Evolutionary conservation across 2,329 filamentous ascomycete species (phyloP).

Genomic region (Apiospora pterosperma): DNA sequence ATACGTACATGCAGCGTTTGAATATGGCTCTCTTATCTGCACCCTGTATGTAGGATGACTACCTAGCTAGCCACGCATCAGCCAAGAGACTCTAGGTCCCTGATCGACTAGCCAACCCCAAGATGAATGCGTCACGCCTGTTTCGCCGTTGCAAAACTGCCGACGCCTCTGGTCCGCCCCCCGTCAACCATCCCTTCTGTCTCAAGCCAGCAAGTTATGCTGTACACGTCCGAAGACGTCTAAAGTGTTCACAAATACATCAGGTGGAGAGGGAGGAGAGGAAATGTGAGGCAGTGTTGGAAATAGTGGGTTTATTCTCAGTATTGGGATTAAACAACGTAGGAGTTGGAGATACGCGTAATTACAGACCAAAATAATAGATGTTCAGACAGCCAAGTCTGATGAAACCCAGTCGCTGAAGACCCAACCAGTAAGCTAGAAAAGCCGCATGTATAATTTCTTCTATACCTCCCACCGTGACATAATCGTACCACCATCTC

Average conservation of each 20-base stretch:
- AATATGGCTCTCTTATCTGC: not conserved
- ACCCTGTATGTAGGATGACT: too few relatives aligned
- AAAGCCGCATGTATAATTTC: not conserved
- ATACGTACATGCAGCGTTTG: not conserved
- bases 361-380: not conserved
- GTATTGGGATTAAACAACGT: not conserved
- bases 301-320: not conserved
- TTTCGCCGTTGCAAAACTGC: not conserved
- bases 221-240: too few relatives aligned
- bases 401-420: not conserved
- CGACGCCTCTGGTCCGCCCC: not conserved
- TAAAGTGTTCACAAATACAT: not conserved
- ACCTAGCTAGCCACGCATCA: not conserved
- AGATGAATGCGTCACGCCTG: not conserved
- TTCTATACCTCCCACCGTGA: not conserved
- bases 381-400: not conserved
- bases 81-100: not conserved
- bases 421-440: not conserved
- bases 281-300: not conserved
- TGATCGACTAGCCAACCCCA: not conserved
- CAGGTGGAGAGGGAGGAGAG: not conserved
- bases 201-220: not conserved
- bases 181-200: not conserved
- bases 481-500: not conserved
- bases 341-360: not conserved